Base-by-base conservation (phyloP, 352 stramenopile genomes). In the Phytophthora quininea region DNA sequence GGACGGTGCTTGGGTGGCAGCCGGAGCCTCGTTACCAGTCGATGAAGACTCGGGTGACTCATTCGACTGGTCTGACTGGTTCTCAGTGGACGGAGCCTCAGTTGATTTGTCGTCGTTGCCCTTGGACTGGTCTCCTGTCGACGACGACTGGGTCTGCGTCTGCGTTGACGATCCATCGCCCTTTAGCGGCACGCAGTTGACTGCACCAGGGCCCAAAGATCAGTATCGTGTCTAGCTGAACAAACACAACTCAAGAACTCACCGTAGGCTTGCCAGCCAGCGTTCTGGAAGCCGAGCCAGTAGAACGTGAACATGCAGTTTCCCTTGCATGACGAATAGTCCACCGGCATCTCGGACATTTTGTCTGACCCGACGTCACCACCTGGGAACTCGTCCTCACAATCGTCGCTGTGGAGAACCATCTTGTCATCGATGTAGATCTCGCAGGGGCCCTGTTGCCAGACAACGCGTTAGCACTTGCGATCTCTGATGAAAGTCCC, bases 371-470 rank as follows among this genome's bases (percentile, higher is more conserved):
- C 50, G 19, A 24, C 19, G 19, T 46, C 35, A n/a, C 69, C 72
- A 24, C 19, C 19, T 24, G 19, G 19, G 19, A 24, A 24, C 19
- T 24, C 19, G 19, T 24, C 19, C 19, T 24, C 19, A 24, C 19
- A 24, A 24, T 24, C 19, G 19, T 24, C 19, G 19, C 19, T 24
- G 19, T 24, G 19, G 19, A 24, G 19, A 24, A 24, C 19, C 19
- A 24, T 24, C 15, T 60, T 82, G 67, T 80, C 62, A 49, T 84
- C 74, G 19, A 86, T 47, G 65, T 79, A 85, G 30, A 88, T 46
- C 29, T 85, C 74, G 12, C 76, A 88, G 9, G 79, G 73, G 6
- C 73, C 78, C 64, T 80, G 24, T 6, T 10, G 7, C 33, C 19
- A 7, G 3, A 7, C 31, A 11, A 52, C 3, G 40, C 30, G 32